Conservation (phyloP, 306 rosid genomes). For the Gastrolobium villosum region DNA sequence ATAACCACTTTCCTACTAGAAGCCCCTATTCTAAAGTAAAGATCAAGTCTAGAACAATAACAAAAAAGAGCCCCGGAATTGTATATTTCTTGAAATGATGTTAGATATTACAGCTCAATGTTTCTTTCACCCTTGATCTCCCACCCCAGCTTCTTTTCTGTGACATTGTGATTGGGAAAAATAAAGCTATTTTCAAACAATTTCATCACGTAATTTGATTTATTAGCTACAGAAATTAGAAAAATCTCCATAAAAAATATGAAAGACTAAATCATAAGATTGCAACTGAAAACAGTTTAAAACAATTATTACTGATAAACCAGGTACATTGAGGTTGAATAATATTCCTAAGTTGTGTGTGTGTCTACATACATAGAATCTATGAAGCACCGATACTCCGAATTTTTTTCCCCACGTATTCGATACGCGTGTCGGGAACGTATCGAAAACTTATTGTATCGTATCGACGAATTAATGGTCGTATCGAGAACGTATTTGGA, state of each 20-base stretch:
- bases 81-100: constrained; percentile 11
- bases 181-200: constrained; percentile 3
- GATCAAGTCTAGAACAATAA: not conserved
- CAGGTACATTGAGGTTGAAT: not conserved
- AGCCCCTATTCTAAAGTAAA: constrained; percentile 6
- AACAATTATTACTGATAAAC: too few relatives aligned
- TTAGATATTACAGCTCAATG: not conserved
- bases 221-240: not conserved
- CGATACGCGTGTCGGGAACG: too few relatives aligned
- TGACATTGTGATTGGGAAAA: not conserved
- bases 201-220: constrained; percentile 1
- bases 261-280: constrained; percentile 12
- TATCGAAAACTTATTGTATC: too few relatives aligned
- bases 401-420: too few relatives aligned
- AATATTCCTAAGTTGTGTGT: not conserved
- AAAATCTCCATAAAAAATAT: constrained; percentile 22
- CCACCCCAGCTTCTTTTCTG: not conserved
- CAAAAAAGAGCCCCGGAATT: not conserved
- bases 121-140: not conserved
- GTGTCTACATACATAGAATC: not conserved
- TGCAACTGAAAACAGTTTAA: too few relatives aligned
- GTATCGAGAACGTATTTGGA: too few relatives aligned
- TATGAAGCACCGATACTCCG: too few relatives aligned
- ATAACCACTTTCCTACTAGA: not conserved
- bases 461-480: too few relatives aligned